Evolutionary conservation across 306 rosid species (phyloP).

Genomic region (Glycine tomentella): DNA sequence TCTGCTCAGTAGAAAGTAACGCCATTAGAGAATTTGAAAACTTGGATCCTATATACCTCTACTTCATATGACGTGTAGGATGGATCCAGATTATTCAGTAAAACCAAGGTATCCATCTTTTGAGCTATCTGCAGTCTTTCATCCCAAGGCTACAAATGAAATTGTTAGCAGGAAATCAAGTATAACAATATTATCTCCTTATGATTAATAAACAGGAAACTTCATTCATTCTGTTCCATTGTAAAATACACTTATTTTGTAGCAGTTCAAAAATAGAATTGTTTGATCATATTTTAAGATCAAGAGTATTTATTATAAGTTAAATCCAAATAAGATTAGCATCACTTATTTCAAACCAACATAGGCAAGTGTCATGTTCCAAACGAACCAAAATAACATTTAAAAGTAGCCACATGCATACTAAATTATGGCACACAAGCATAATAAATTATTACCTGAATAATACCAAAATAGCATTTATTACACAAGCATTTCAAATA

Average conservation of each 20-base stretch:
- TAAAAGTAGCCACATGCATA: constrained; percentile 12
- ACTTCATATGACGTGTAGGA: constrained; percentile 60
- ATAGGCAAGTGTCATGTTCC: not conserved
- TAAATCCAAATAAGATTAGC: not conserved
- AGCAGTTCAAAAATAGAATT: not conserved
- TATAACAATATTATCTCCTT: constrained; percentile 11
- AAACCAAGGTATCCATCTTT: constrained; percentile 54
- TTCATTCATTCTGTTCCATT: constrained; percentile 20
- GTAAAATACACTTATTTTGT: not conserved
- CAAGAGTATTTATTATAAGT: not conserved
- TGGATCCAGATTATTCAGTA: constrained; percentile 69
- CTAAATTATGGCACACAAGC: no score
- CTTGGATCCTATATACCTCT: constrained; percentile 54
- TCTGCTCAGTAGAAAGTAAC: constrained; percentile 12
- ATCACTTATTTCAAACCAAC: not conserved
- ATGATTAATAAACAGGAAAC: constrained; percentile 8
- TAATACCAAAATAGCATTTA: no score
- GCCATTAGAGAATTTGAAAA: constrained; percentile 18
- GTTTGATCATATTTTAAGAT: not conserved
- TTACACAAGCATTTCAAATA: not conserved
- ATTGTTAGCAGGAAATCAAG: constrained; percentile 1
- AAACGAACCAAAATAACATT: not conserved
- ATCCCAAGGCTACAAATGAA: constrained; percentile 60
- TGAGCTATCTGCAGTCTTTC: constrained; percentile 60
- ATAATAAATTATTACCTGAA: no score